These are phyloP conservation scores for Ajuga reptans DNA, from an alignment of 305 asterid genomes.

Conservation along the genomic window DNA sequence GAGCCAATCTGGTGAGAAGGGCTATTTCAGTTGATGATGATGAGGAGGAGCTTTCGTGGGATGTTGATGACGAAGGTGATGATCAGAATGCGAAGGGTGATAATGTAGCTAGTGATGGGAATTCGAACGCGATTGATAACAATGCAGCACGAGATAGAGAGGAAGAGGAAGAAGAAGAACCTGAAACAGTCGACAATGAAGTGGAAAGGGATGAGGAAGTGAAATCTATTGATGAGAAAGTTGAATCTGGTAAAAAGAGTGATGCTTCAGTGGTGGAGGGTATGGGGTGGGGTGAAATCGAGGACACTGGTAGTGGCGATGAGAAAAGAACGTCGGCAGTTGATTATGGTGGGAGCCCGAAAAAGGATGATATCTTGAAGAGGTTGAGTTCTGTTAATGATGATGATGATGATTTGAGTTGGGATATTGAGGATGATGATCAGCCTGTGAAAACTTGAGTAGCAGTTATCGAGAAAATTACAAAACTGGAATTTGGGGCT, in stretches of 20 bases:
- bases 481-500: not conserved
- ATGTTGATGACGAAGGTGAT: conserved; percentile 53
- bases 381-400: conserved; percentile 41
- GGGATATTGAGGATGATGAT: conserved; percentile 72
- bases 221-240: conserved; percentile 28
- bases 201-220: conserved; percentile 22
- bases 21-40: conserved; percentile 56
- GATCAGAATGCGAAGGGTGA: conserved; percentile 10
- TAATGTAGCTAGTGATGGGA: conserved; percentile 23
- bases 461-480: not conserved
- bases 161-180: conserved; percentile 16
- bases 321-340: conserved; percentile 32
- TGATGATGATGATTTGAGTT: conserved; percentile 56
- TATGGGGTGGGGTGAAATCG: conserved; percentile 82
- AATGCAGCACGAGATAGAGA: conserved; percentile 18
- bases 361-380: conserved; percentile 30
- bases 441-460: conserved; percentile 38
- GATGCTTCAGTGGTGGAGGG: conserved; percentile 38
- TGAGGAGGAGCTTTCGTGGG: conserved; percentile 68
- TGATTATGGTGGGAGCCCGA: conserved; percentile 31
- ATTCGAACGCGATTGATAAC: not conserved
- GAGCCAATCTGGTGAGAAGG: conserved; percentile 67
- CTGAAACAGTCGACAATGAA: conserved; percentile 19
- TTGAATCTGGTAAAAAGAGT: conserved; percentile 25
- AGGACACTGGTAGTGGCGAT: conserved; percentile 53